Evolutionary conservation across 495 filamentous ascomycete genomes (phyloP).

Genomic region (Penicillium tannophilum): DNA sequence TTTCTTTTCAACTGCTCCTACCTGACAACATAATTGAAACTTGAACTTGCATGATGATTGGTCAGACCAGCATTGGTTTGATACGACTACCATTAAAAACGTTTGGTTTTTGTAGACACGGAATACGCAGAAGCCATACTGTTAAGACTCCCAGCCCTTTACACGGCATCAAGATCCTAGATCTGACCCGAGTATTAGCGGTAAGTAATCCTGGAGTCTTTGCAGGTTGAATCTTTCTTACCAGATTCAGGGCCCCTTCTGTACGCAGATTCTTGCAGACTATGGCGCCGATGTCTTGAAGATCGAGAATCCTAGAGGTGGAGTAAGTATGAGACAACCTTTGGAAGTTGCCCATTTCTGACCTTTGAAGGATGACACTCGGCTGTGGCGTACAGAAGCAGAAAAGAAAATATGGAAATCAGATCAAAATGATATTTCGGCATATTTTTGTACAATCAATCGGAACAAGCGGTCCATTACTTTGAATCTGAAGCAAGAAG

Average conservation of each 20-base stretch:
- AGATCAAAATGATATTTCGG: conserved; percentile 16
- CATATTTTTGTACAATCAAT: conserved; percentile 52
- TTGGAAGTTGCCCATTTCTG: conserved; percentile 28
- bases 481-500: conserved; percentile 73
- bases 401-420: conserved; percentile 28
- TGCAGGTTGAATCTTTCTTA: background rate
- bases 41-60: background rate
- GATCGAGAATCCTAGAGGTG: conserved; percentile 80
- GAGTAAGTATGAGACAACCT: conserved; percentile 39
- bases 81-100: background rate
- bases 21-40: background rate
- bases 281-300: conserved; percentile 92
- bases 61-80: background rate
- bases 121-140: background rate
- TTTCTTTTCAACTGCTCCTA: too few species aligned
- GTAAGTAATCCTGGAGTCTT: conserved; percentile 43
- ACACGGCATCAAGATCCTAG: conserved; percentile 74
- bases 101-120: background rate
- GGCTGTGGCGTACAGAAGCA: conserved; percentile 23
- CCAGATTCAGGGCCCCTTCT: conserved; percentile 63
- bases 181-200: conserved; percentile 87
- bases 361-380: conserved; percentile 24
- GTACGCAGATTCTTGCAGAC: conserved; percentile 90
- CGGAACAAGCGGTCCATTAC: conserved; percentile 89
- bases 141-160: conserved; percentile 47